Conservation (phyloP, 495 filamentous ascomycete genomes). For the Aspergillus heteromorphus region DNA sequence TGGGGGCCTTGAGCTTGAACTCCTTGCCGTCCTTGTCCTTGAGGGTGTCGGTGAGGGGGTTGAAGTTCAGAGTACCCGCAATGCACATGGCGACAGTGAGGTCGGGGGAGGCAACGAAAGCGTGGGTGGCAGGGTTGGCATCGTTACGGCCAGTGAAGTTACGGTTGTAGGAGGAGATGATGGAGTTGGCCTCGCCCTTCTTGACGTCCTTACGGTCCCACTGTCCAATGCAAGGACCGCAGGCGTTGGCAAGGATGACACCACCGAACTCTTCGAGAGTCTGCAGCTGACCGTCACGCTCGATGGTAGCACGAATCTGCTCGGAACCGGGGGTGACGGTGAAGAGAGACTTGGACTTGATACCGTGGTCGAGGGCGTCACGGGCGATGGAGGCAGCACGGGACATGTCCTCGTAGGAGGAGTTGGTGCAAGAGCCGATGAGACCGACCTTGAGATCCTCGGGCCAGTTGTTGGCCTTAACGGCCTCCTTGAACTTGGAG, state of each 20-base stretch:
- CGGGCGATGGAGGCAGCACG: slow-evolving; percentile 91
- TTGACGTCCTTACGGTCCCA: slow-evolving; percentile 94
- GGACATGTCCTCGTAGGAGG: slow-evolving; percentile 98
- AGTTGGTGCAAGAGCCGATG: slow-evolving; percentile 98
- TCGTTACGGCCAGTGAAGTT: slow-evolving; percentile 99
- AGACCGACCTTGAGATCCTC: slow-evolving; percentile 92
- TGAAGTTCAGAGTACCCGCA: slow-evolving; percentile 91
- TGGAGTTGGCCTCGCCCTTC: slow-evolving; percentile 96
- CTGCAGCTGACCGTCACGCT: slow-evolving; percentile 88
- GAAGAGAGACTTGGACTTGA: slow-evolving; percentile 92
- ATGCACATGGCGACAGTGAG: slow-evolving; percentile 88
- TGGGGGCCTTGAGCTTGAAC: slow-evolving; percentile 76
- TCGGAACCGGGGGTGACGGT: slow-evolving; percentile 95
- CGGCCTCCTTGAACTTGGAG: slow-evolving; percentile 94
- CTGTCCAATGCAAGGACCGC: slow-evolving; percentile 77
- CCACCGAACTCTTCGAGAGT: slow-evolving; percentile 98
- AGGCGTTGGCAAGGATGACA: slow-evolving; percentile 93
- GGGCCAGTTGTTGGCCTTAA: slow-evolving; percentile 91
- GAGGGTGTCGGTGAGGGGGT: slow-evolving; percentile 88
- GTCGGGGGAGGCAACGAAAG: slow-evolving; percentile 98
- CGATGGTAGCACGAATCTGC: slow-evolving; percentile 95
- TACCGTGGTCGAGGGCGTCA: slow-evolving; percentile 86
- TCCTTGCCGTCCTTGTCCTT: slow-evolving; percentile 98
- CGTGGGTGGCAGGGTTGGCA: slow-evolving; percentile 96
- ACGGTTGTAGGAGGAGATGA: slow-evolving; percentile 95